A percentile compares a stretch with the other conserved stretches of the same genome.
Conservation (phyloP, 2,329 filamentous ascomycete species). For the Volutella citrinella region DNA sequence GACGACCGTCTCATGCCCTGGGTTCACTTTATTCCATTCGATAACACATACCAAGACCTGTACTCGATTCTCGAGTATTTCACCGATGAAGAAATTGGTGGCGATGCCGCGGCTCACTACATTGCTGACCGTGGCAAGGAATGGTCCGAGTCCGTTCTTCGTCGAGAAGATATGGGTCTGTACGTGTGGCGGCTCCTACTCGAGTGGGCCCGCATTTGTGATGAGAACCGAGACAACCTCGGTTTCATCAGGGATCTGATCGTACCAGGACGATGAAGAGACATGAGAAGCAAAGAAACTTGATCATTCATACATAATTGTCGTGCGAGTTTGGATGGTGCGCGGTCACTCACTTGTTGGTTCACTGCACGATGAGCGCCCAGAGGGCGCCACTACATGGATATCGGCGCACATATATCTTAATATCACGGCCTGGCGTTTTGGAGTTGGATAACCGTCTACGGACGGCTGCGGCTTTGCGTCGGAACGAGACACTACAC, state of each 20-base stretch:
- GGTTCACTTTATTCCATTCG: slow-evolving; percentile 71
- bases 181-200: slow-evolving; percentile 62
- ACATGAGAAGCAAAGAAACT: slow-evolving; percentile 3
- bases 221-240: slow-evolving; percentile 40
- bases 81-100: slow-evolving; percentile 43
- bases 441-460: slow-evolving; percentile 11
- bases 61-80: slow-evolving; percentile 67
- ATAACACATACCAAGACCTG: slow-evolving; percentile 65
- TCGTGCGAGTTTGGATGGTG: too few relatives aligned
- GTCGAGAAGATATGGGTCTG: slow-evolving; percentile 64
- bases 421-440: slow-evolving; percentile 26
- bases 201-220: slow-evolving; percentile 53
- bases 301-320: slow-evolving; percentile 9
- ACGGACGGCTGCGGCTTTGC: too few relatives aligned
- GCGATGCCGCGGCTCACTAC: slow-evolving; percentile 54
- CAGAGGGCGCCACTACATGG: neutral
- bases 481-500: too few relatives aligned
- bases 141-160: slow-evolving; percentile 61
- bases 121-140: slow-evolving; percentile 58
- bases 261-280: slow-evolving; percentile 14
- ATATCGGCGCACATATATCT: slow-evolving; percentile 15
- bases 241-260: slow-evolving; percentile 43
- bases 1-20: slow-evolving; percentile 66
- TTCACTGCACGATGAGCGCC: too few relatives aligned
- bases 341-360: too few relatives aligned